A percentile compares a stretch with the other conserved stretches of the same genome.
Evolutionary conservation across 306 rosid species (phyloP).

Genomic region (Oemleria cerasiformis): DNA sequence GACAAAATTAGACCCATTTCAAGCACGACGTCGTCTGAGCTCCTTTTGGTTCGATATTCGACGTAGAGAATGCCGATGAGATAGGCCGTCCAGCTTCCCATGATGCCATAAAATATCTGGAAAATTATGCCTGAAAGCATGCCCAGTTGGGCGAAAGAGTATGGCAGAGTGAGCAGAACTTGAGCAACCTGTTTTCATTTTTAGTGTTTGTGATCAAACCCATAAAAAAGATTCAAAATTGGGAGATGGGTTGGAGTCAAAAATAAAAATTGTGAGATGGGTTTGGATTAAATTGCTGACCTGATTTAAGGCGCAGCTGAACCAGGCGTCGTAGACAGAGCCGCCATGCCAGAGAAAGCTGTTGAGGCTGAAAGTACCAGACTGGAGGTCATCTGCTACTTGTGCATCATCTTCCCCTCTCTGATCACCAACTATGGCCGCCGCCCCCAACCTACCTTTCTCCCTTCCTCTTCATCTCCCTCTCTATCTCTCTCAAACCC

Average conservation of each 20-base stretch:
- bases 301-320: slow-evolving; percentile 95
- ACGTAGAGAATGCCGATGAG: slow-evolving; percentile 83
- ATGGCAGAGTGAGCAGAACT: slow-evolving; percentile 84
- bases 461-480: no score
- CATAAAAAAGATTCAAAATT: not conserved
- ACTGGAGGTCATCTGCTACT: slow-evolving; percentile 11
- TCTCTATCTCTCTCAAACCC: no score
- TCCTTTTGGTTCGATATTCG: slow-evolving; percentile 64
- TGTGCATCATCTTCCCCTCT: slow-evolving; percentile 51
- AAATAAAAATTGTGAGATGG: slow-evolving; percentile 9
- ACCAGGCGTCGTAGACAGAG: slow-evolving; percentile 95
- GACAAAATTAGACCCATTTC: not conserved
- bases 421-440: slow-evolving; percentile 45
- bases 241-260: not conserved
- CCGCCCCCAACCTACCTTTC: no score
- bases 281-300: slow-evolving; percentile 25
- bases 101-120: slow-evolving; percentile 79
- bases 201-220: slow-evolving; percentile 10
- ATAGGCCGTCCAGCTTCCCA: slow-evolving; percentile 98
- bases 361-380: slow-evolving; percentile 39
- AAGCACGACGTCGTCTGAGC: not conserved
- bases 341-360: slow-evolving; percentile 92
- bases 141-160: slow-evolving; percentile 86
- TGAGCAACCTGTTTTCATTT: slow-evolving; percentile 70
- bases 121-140: slow-evolving; percentile 75